Base-by-base conservation (phyloP, 371 early-diverging fungal species). In the Mortierella sp. region DNA sequence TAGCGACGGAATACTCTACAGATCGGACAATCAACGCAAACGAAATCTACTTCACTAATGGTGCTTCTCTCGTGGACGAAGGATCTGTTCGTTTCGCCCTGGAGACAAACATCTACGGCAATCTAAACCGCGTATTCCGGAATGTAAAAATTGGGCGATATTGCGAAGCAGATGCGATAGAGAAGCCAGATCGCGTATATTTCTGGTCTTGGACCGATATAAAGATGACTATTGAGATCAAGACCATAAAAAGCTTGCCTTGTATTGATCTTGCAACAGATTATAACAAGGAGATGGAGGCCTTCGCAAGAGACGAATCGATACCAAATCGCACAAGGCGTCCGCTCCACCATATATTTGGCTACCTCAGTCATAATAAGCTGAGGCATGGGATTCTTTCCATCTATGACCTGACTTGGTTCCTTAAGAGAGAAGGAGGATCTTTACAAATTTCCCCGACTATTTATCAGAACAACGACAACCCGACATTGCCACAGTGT, bases 211-310 rank as follows among this genome's bases (percentile, higher is more conserved):
- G 50, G 48, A 28, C 50, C 58, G 60, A 71, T 21, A 4, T 82
- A 45, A 85, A 86, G 70, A 83, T 84, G 13, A 79, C 85, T 69
- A 86, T 88, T 85, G 75, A 74, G 84, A 85, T 86, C 72, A 62
- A 59, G 59, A 22, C 58, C 19, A 48, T 48, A 28, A 41, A 63
- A 58, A 48, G 48, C 65, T 63, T 83, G 48, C 43, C 45, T 48
- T 60, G 64, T 24, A 33, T 47, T 53, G 40, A 67, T 21, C 55
- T 81, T 19, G 60, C 77, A 43, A 32, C 65, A 52, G 64, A 47
- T 48, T 71, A 71, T 57, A 40, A 22, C 38, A 21, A 63, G 45
- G 61, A 71, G 0, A 63, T 65, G 60, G 53, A 45, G 57, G 38
- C 58, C 65, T 9, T 65, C 60, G 40, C 48, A 65, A 45, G 45